These are phyloP conservation scores for Colletotrichum ledebouriae DNA, from an alignment of 2,329 filamentous ascomycete genomes.

Conservation along the genomic window DNA sequence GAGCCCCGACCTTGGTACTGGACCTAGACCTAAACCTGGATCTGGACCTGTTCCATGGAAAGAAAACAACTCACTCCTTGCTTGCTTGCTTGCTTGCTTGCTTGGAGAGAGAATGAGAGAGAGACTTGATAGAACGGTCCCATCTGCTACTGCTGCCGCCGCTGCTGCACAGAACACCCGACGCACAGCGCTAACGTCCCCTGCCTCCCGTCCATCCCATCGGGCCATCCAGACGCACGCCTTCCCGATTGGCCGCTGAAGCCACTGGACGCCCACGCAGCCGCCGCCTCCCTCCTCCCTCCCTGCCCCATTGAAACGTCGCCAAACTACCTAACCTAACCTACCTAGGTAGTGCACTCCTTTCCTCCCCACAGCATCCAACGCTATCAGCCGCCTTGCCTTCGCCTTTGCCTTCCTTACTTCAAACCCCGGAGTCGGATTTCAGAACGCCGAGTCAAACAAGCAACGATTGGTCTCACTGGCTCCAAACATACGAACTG, in stretches of 20 bases:
- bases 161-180: conserved; percentile 21
- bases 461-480: conserved; percentile 32
- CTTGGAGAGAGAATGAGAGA: neutral
- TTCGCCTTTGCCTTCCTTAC: too few species aligned
- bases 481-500: conserved; percentile 15
- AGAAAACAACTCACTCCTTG: neutral
- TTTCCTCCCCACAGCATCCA: conserved; percentile 19
- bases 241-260: conserved; percentile 34
- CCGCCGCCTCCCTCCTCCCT: conserved; percentile 2
- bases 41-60: too few species aligned
- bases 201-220: conserved; percentile 3
- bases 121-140: neutral
- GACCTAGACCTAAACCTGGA: neutral
- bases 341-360: too few species aligned
- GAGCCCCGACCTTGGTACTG: conserved; percentile 10
- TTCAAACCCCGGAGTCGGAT: conserved; percentile 25
- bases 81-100: neutral
- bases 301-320: neutral
- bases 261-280: conserved; percentile 11
- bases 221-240: neutral
- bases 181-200: conserved; percentile 13
- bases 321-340: neutral
- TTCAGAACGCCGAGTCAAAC: conserved; percentile 4
- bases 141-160: neutral
- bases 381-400: neutral